Base-by-base conservation (phyloP, 352 stramenopile species). In the Phytophthora melonis region DNA sequence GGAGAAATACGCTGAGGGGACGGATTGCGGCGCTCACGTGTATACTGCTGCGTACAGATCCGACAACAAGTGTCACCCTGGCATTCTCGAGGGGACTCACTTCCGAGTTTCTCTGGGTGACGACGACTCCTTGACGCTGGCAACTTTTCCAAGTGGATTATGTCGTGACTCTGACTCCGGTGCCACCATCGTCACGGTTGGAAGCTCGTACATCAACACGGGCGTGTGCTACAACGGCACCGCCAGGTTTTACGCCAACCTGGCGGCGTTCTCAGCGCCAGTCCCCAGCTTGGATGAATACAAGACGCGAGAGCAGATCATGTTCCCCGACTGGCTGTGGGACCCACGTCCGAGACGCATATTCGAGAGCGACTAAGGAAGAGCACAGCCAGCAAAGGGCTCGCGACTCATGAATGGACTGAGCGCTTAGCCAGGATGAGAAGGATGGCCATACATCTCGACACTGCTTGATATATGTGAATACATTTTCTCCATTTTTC, bases 311-410 rank as follows among this genome's bases (percentile, higher is more conserved):
- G 41, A 19, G 41, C 41, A 49, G 41, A 49, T 49, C 41, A 49
- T 49, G 41, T 49, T 19, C 41, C 41, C 41, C 18, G 41, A 49
- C 39, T 80, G 49, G 45, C 80, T 75, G 8, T 52, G 77, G 18
- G 73, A 75, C 10, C 86, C 75, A n/a, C 72, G 63, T 39, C 82
- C 72, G 14, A 78, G 73, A 89, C 81, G 63, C 75, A 89, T 45
- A 16, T 43, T 43, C 4, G 36, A 43, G 13, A 43, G 36, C 36
- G 36, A 43, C 36, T 43, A 43, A 43, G 36, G 9, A 14, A 43
- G 36, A 43, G 16, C 2, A 43, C 10, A 43, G 10, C 3, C 34
- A 43, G 36, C 10, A 43, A 16, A 43, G 10, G 36, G 10, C 13
- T 43, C 5, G 36, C 4, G 13, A 5, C 9, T 43, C 9, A 6